Conservation (phyloP, 176 grass and related monocot genomes). For the Triticum urartu region DNA sequence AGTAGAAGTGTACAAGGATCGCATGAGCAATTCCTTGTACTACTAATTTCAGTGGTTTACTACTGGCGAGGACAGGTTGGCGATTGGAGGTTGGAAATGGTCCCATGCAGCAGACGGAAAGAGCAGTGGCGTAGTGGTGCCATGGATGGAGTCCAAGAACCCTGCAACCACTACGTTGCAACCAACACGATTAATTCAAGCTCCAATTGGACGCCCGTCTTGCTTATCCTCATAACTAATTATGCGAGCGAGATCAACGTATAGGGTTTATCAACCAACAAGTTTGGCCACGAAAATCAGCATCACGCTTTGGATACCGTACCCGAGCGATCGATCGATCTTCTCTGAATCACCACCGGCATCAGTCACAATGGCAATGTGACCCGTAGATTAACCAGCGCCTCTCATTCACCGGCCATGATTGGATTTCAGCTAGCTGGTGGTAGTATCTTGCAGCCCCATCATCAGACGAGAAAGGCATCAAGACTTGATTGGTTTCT, state of each 20-base stretch:
- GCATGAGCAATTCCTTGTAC: neutral
- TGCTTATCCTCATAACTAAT: neutral
- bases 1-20: neutral
- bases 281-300: neutral
- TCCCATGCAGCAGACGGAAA: neutral
- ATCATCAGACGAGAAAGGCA: constrained; percentile 26
- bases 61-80: neutral
- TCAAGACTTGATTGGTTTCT: constrained; percentile 34
- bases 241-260: neutral
- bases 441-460: neutral
- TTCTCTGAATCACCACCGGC: neutral
- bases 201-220: neutral
- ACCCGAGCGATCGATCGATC: no score
- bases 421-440: neutral
- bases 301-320: neutral
- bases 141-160: constrained; percentile 20
- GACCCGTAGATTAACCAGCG: neutral
- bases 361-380: neutral
- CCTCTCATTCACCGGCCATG: constrained; percentile 4
- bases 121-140: neutral
- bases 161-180: constrained; percentile 31
- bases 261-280: neutral
- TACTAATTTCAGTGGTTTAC: neutral
- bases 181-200: constrained; percentile 30
- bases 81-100: constrained; percentile 16